A percentile compares a stretch with the other conserved stretches of the same genome.
Conservation (phyloP, 768 basidiomycete genomes). For the Boletus eberwhitei region DNA sequence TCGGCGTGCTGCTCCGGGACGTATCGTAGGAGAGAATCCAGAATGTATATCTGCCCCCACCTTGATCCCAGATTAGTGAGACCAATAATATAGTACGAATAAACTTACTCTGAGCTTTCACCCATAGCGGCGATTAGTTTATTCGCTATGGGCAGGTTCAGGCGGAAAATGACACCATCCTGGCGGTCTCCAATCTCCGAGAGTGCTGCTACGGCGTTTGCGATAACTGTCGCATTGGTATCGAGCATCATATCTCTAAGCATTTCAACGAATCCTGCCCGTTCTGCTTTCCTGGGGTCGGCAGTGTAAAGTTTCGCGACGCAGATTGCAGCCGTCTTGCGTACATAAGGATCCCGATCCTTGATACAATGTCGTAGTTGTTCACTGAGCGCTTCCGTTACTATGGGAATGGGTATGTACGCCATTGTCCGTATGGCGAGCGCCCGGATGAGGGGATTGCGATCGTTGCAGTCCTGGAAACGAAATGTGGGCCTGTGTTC, state of each 20-base stretch:
- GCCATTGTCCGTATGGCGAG: constrained; percentile 99
- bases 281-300: constrained; percentile 83
- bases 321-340: constrained; percentile 97
- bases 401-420: constrained; percentile 90
- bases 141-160: constrained; percentile 84
- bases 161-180: constrained; percentile 88
- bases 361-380: constrained; percentile 90
- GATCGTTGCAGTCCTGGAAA: constrained; percentile 86
- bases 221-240: constrained; percentile 92
- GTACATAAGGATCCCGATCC: constrained; percentile 95
- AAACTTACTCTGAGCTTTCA: constrained; percentile 94
- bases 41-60: constrained; percentile 98
- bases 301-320: constrained; percentile 94
- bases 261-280: constrained; percentile 86
- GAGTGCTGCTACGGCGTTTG: constrained; percentile 94
- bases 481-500: constrained; percentile 12
- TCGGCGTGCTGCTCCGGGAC: constrained; percentile 87
- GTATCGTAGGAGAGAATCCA: constrained; percentile 90
- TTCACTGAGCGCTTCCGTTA: constrained; percentile 81
- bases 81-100: not conserved
- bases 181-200: constrained; percentile 96
- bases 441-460: constrained; percentile 95
- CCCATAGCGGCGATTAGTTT: constrained; percentile 87
- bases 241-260: constrained; percentile 92
- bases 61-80: constrained; percentile 40